Evolutionary conservation across 2,329 filamentous ascomycete genomes (phyloP), one percentile per base, ranked within the genome.

Genomic region (Ophiostoma triangulosporum): DNA sequence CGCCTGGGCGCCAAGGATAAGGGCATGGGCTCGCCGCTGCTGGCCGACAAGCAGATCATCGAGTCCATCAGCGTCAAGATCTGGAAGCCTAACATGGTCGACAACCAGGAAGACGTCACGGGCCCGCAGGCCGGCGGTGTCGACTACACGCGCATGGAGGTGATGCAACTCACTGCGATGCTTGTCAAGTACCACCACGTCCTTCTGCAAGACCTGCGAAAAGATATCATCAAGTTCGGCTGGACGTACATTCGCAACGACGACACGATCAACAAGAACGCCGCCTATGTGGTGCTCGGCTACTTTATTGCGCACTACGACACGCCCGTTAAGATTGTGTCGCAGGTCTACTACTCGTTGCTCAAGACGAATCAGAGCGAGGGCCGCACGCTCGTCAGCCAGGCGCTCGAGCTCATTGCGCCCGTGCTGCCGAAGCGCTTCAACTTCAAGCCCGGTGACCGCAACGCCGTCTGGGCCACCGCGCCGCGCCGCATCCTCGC

Each of bases 161-260:
- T 96, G 9, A 77, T 99, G 46, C 94, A 99, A 65, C 78, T 97
- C 45, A 96, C 93, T 6, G 90, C 93, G 0, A 82, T 98, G 72
- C 74, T 98, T 36, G 84, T 98, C 68, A 98, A 98, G 65, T 95
- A 97, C 63, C 88, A 98, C 63, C 83, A 91, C 62, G 79, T 80
- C 31, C 86, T 89, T 52, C 78, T 98, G 1, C 86, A 94, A 60
- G 93, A 97, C 62, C 84, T 88, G 2, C 83, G 94, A 35, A 98
- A 98, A 68, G 93, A 98, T 59, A 91, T 98, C 57, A 98, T 98
- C 64, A 97, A 96, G 69, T 98, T 97, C 68, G 90, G 89, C 3
- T 99, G 93, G 93, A 95, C 90, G 17, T 97, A 95, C 64, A 98
- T 98, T 62, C 82, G 88, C 24, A 78, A 98, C n/a, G 94, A 99